Conservation (phyloP, 805 yeast species). For the Monosporozyma aquatica region DNA sequence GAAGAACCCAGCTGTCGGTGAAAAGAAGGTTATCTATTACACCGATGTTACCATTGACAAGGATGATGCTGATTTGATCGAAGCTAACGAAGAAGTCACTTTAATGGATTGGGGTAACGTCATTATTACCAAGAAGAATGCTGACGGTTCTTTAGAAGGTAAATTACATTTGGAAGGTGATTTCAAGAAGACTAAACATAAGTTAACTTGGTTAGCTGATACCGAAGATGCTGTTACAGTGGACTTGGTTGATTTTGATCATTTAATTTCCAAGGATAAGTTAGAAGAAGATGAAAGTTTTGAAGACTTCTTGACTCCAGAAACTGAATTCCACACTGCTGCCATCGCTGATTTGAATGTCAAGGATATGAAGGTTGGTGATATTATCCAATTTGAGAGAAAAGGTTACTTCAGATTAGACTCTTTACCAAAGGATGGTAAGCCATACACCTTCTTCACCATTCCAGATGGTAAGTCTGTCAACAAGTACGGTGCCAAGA, state of each 20-base stretch:
- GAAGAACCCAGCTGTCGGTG: slow-evolving; percentile 87
- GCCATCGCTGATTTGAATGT: slow-evolving; percentile 80
- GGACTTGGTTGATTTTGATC: slow-evolving; percentile 86
- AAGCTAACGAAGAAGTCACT: slow-evolving; percentile 87
- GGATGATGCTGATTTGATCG: slow-evolving; percentile 67
- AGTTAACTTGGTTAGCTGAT: slow-evolving; percentile 89
- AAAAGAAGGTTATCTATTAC: slow-evolving; percentile 63
- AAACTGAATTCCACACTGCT: slow-evolving; percentile 71
- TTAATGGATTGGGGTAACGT: slow-evolving; percentile 99
- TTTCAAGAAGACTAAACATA: slow-evolving; percentile 91
- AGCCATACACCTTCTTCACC: slow-evolving; percentile 72
- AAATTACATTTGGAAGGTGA: slow-evolving; percentile 89
- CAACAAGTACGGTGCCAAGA: slow-evolving; percentile 66
- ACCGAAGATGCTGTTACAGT: slow-evolving; percentile 62
- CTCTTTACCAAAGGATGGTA: slow-evolving; percentile 41
- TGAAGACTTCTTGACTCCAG: slow-evolving; percentile 81
- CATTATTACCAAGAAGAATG: slow-evolving; percentile 60
- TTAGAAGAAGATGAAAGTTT: slow-evolving; percentile 90
- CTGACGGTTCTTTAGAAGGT: slow-evolving; percentile 62
- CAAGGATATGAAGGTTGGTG: slow-evolving; percentile 69
- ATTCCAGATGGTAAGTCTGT: slow-evolving; percentile 92
- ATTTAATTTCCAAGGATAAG: slow-evolving; percentile 88
- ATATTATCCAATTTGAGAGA: slow-evolving; percentile 89
- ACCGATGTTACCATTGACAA: slow-evolving; percentile 69
- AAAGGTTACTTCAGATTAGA: slow-evolving; percentile 93